Conservation (phyloP, 2,329 filamentous ascomycete genomes). For the Monilinia vaccinii-corymbosi region DNA sequence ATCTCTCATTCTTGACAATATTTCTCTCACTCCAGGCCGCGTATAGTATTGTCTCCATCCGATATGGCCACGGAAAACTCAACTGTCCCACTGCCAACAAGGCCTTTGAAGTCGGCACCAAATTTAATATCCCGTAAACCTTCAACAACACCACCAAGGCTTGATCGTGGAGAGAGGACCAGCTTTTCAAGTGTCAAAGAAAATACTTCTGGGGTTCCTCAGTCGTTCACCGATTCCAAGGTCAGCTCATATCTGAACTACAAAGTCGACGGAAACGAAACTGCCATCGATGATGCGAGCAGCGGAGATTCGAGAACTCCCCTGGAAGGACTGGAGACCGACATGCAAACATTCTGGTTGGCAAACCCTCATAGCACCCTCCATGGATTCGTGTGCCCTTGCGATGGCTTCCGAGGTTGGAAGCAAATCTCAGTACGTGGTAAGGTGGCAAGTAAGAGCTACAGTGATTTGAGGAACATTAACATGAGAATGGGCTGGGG, state of each 20-base stretch:
- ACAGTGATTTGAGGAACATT: constrained; percentile 48
- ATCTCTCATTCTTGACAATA: neutral
- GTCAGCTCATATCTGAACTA: constrained; percentile 41
- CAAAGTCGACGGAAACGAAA: constrained; percentile 30
- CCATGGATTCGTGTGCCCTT: constrained; percentile 49
- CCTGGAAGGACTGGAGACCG: constrained; percentile 11
- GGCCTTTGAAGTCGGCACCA: constrained; percentile 6
- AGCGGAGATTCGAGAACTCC: constrained; percentile 19
- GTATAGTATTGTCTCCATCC: neutral
- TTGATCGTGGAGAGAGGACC: constrained; percentile 25
- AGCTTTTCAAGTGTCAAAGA: constrained; percentile 29
- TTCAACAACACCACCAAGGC: constrained; percentile 14
- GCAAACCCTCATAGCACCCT: constrained; percentile 44
- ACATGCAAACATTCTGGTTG: constrained; percentile 15
- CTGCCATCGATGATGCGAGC: constrained; percentile 36
- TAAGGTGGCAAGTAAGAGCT: constrained; percentile 51
- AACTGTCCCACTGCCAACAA: constrained; percentile 3
- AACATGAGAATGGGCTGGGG: constrained; percentile 46
- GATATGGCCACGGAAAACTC: constrained; percentile 7
- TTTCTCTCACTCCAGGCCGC: constrained; percentile 1
- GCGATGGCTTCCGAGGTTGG: constrained; percentile 52
- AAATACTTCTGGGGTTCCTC: constrained; percentile 35
- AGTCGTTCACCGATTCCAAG: constrained; percentile 55
- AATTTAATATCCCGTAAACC: constrained; percentile 2
- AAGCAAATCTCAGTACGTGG: constrained; percentile 49